These are phyloP conservation scores for Athelia psychrophila DNA, from an alignment of 1,284 basidiomycete species.

Conservation along the genomic window DNA sequence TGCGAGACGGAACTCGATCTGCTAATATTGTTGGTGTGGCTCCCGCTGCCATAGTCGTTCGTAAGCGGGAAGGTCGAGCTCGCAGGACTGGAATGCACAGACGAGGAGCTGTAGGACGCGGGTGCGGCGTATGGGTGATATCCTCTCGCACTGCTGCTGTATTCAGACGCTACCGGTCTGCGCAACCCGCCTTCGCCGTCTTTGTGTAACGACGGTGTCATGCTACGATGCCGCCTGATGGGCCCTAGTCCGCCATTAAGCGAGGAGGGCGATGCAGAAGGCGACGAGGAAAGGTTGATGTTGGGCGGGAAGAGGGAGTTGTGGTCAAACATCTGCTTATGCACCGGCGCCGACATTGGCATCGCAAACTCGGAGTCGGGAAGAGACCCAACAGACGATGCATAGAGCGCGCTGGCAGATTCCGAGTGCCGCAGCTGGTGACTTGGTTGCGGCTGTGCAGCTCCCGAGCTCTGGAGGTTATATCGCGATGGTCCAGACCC, in stretches of 20 bases:
- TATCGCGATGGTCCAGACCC: constrained; percentile 23
- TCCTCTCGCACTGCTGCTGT: constrained; percentile 28
- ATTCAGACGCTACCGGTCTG: constrained; percentile 46
- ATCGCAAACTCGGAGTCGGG: constrained; percentile 34
- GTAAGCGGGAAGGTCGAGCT: constrained; percentile 46
- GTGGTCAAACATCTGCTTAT: constrained; percentile 66
- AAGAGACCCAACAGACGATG: constrained; percentile 18
- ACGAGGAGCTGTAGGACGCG: constrained; percentile 27
- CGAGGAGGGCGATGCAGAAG: constrained; percentile 20
- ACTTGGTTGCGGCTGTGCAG: constrained; percentile 23
- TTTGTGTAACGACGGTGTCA: constrained; percentile 61
- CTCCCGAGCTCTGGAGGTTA: constrained; percentile 39
- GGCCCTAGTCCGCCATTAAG: constrained; percentile 42
- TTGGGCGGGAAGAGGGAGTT: constrained; percentile 42
- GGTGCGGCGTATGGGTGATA: constrained; percentile 55
- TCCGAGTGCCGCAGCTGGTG: too few relatives aligned
- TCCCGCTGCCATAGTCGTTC: constrained; percentile 7
- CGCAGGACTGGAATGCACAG: constrained; percentile 58
- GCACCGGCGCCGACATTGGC: constrained; percentile 64
- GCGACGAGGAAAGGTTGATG: constrained; percentile 11
- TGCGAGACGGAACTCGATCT: too few relatives aligned
- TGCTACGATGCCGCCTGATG: constrained; percentile 65
- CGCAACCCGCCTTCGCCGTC: constrained; percentile 43
- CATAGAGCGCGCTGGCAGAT: constrained; percentile 12
- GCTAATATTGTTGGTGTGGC: neutral